Conservation (phyloP, 1,284 basidiomycete genomes). For the Agroathelia rolfsii region DNA sequence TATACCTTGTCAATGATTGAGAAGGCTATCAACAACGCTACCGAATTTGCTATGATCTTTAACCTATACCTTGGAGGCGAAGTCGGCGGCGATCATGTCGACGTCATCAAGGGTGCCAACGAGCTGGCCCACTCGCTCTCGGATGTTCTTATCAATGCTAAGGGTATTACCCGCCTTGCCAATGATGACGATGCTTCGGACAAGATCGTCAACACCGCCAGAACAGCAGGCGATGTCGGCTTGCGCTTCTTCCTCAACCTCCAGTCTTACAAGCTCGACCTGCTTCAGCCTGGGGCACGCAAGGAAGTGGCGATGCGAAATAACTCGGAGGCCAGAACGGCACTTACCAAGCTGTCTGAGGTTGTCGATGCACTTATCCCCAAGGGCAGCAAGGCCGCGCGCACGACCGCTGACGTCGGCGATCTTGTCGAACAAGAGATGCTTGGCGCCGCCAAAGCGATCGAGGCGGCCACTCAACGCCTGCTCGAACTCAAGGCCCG, state of each 20-base stretch:
- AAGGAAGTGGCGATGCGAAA: conserved; percentile 87
- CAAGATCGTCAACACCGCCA: conserved; percentile 82
- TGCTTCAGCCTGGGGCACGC: conserved; percentile 64
- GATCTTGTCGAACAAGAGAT: conserved; percentile 97
- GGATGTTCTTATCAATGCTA: conserved; percentile 88
- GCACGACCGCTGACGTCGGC: conserved; percentile 88
- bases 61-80: conserved; percentile 87
- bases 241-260: conserved; percentile 92
- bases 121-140: conserved; percentile 90
- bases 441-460: conserved; percentile 86
- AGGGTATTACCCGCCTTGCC: conserved; percentile 90
- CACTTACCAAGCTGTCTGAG: conserved; percentile 81
- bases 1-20: conserved; percentile 99
- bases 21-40: conserved; percentile 88
- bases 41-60: conserved; percentile 93
- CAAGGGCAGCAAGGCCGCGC: conserved; percentile 69
- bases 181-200: conserved; percentile 88
- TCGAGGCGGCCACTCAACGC: conserved; percentile 87
- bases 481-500: conserved; percentile 86
- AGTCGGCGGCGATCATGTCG: conserved; percentile 88
- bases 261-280: conserved; percentile 88
- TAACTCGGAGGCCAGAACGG: conserved; percentile 76
- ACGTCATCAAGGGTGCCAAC: conserved; percentile 97
- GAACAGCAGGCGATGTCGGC: conserved; percentile 77
- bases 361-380: conserved; percentile 82